phyloP scores from a whole-genome alignment of 2,329 filamentous ascomycete species.

The Xylaria sp. region DNA sequence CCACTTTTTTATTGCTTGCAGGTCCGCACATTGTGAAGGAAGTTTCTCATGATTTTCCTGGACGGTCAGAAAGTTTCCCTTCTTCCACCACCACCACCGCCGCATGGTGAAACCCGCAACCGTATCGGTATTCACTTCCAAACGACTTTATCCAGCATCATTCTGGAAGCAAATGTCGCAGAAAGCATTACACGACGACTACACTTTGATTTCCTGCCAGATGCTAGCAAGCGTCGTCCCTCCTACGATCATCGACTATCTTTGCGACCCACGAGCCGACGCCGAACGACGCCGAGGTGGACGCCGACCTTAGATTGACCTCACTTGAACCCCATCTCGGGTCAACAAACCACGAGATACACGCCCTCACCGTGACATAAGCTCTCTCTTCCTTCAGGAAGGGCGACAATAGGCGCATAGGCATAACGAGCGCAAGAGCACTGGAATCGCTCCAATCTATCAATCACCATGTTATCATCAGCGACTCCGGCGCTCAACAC shows the following conservation, averaged over 20 bases:
- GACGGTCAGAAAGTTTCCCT: slow-evolving; percentile 4
- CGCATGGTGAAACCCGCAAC: slow-evolving; percentile 19
- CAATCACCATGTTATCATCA: slow-evolving; percentile 41
- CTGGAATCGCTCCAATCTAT: neutral
- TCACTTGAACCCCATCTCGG: slow-evolving; percentile 24
- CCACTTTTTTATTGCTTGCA: slow-evolving; percentile 7
- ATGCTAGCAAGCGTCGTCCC: slow-evolving; percentile 51
- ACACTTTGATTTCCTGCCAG: slow-evolving; percentile 49
- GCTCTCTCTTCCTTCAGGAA: neutral
- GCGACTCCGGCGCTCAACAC: slow-evolving; percentile 48
- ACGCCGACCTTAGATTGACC: slow-evolving; percentile 38
- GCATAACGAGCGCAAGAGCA: neutral
- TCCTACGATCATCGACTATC: slow-evolving; percentile 44
- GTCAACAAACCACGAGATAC: neutral
- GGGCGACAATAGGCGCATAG: neutral
- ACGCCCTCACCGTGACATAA: neutral
- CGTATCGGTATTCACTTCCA: slow-evolving; percentile 9
- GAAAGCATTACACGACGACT: slow-evolving; percentile 40
- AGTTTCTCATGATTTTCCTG: slow-evolving; percentile 1
- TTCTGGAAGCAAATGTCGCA: slow-evolving; percentile 49
- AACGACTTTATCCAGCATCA: slow-evolving; percentile 9
- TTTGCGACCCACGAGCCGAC: slow-evolving; percentile 51
- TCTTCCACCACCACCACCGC: slow-evolving; percentile 19
- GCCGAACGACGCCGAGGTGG: slow-evolving; percentile 55
- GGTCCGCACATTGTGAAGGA: slow-evolving; percentile 5